Conservation (phyloP, 1,284 basidiomycete species). For the Clitocybe nebularis region DNA sequence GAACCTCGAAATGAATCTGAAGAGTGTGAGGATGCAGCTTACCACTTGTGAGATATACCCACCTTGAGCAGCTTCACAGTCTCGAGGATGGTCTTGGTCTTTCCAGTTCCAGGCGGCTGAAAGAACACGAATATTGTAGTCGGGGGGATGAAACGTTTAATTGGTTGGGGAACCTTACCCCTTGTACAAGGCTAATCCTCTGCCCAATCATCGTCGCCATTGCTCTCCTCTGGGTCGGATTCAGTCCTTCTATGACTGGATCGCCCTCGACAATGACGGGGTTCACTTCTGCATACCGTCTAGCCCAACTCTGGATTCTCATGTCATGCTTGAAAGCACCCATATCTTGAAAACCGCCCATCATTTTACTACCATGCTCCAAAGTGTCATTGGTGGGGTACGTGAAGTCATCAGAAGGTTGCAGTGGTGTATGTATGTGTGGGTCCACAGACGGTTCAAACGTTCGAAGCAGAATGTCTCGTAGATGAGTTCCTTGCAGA, state of each 20-base stretch:
- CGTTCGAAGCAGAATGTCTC: slow-evolving; percentile 60
- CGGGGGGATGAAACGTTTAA: slow-evolving; percentile 6
- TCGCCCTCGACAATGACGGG: slow-evolving; percentile 79
- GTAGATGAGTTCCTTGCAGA: slow-evolving; percentile 63
- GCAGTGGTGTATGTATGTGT: slow-evolving; percentile 17
- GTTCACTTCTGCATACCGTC: slow-evolving; percentile 54
- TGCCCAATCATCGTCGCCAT: slow-evolving; percentile 86
- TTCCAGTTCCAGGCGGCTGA: slow-evolving; percentile 93
- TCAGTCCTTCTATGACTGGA: slow-evolving; percentile 65
- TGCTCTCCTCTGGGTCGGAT: slow-evolving; percentile 77
- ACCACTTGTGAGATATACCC: not conserved
- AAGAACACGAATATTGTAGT: slow-evolving; percentile 7
- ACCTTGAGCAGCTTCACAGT: slow-evolving; percentile 82
- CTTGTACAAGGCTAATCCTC: slow-evolving; percentile 80
- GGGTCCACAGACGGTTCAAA: slow-evolving; percentile 34
- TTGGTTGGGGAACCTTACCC: slow-evolving; percentile 46
- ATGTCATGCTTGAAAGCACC: slow-evolving; percentile 69
- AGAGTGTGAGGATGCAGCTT: not conserved
- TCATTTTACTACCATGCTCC: slow-evolving; percentile 14
- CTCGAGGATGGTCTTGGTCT: slow-evolving; percentile 90
- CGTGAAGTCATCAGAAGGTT: slow-evolving; percentile 27
- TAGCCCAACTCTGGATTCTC: slow-evolving; percentile 74
- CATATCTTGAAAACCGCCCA: slow-evolving; percentile 13
- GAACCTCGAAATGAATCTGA: slow-evolving; percentile 74
- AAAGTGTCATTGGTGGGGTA: slow-evolving; percentile 25